These are phyloP conservation scores for Fusarium chuoi DNA, from an alignment of 2,329 filamentous ascomycete genomes.

Conservation along the genomic window DNA sequence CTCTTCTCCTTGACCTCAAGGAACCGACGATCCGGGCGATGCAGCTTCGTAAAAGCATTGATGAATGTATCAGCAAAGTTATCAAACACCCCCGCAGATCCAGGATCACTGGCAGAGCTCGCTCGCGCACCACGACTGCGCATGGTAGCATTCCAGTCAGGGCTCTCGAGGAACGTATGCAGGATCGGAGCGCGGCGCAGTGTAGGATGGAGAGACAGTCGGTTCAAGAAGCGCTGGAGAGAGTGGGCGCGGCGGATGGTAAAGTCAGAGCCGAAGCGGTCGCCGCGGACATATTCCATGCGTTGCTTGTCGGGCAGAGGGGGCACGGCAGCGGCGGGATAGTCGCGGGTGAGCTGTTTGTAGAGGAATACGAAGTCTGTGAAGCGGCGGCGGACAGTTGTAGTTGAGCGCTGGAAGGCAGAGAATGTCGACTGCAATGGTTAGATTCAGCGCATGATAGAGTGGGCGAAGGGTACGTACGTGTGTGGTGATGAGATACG, in stretches of 20 bases:
- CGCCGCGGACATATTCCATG: conserved; percentile 97
- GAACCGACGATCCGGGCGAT: conserved; percentile 94
- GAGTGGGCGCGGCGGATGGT: conserved; percentile 89
- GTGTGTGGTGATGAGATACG: conserved; percentile 91
- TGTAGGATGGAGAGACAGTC: conserved; percentile 87
- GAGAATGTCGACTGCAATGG: conserved; percentile 84
- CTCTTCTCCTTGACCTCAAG: conserved; percentile 92
- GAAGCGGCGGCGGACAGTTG: conserved; percentile 87
- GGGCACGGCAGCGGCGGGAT: conserved; percentile 90
- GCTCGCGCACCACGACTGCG: conserved; percentile 76
- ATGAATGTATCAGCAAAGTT: conserved; percentile 96
- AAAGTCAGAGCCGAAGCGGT: conserved; percentile 94
- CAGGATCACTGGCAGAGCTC: conserved; percentile 60
- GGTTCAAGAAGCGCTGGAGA: conserved; percentile 88
- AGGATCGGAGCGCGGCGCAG: conserved; percentile 85
- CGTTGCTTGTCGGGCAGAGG: conserved; percentile 98
- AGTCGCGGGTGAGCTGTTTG: conserved; percentile 88
- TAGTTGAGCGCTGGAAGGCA: conserved; percentile 85
- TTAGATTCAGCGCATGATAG: conserved; percentile 1
- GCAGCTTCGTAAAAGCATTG: conserved; percentile 95
- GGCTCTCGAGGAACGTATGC: conserved; percentile 89
- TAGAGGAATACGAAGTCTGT: conserved; percentile 98
- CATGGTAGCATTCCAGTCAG: conserved; percentile 98
- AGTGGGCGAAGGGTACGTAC: conserved; percentile 57
- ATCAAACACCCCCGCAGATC: conserved; percentile 82